Evolutionary conservation across 768 basidiomycete genomes (phyloP).

Genomic region (Mycena sanguinolenta): DNA sequence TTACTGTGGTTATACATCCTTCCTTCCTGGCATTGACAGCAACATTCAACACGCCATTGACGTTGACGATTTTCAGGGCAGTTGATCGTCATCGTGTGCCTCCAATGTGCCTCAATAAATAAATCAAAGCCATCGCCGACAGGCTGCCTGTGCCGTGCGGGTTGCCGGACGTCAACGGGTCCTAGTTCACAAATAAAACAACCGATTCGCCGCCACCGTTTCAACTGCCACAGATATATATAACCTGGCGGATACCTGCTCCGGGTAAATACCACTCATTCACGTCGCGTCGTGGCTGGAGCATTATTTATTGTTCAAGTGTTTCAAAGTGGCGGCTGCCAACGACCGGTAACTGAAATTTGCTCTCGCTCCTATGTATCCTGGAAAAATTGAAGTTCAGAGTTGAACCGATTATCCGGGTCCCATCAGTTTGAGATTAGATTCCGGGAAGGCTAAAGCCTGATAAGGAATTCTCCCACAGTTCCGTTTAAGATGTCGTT

Average conservation of each 20-base stretch:
- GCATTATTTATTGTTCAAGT: background rate
- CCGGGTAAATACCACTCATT: too few species aligned
- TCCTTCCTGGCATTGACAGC: too few species aligned
- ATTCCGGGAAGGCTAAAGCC: constrained; percentile 17
- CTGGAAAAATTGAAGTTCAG: background rate
- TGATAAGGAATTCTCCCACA: constrained; percentile 22
- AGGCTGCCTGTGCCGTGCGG: too few species aligned
- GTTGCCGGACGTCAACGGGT: too few species aligned
- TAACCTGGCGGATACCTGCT: background rate
- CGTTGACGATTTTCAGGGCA: constrained; percentile 4
- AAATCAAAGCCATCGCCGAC: too few species aligned
- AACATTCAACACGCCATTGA: background rate
- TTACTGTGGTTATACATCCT: too few species aligned
- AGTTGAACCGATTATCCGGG: background rate
- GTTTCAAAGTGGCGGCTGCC: too few species aligned
- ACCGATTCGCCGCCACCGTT: background rate
- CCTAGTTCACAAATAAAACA: background rate
- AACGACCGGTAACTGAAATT: background rate
- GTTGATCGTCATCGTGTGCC: background rate
- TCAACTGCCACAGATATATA: background rate
- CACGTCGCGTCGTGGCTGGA: too few species aligned
- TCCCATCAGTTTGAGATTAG: constrained; percentile 22
- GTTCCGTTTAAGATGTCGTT: constrained; percentile 12
- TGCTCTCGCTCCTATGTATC: background rate
- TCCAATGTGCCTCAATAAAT: too few species aligned